Evolutionary conservation across 2,329 filamentous ascomycete genomes (phyloP).

Genomic region (Ophiostoma perfectum): DNA sequence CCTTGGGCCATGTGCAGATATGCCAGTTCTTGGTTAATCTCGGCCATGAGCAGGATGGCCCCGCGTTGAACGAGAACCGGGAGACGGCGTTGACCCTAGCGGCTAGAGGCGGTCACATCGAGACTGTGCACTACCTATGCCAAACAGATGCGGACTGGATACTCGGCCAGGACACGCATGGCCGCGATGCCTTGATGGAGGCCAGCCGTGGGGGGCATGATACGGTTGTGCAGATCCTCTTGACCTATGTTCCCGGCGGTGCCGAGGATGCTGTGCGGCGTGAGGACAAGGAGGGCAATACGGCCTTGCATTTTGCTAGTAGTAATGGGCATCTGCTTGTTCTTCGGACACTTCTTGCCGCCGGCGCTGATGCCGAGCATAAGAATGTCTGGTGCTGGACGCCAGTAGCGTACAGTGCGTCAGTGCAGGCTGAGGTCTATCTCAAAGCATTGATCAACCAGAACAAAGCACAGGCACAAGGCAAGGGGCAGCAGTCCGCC

Average conservation of each 20-base stretch:
- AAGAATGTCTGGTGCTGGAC: constrained; percentile 76
- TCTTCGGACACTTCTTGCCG: constrained; percentile 68
- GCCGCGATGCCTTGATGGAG: constrained; percentile 68
- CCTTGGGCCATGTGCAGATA: constrained; percentile 64
- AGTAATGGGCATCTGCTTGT: constrained; percentile 75
- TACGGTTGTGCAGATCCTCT: constrained; percentile 58
- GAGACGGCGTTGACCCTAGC: constrained; percentile 81
- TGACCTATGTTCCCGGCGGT: constrained; percentile 56
- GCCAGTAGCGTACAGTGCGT: constrained; percentile 75
- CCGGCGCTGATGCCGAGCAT: constrained; percentile 68
- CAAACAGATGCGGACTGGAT: constrained; percentile 59
- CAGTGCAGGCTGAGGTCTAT: constrained; percentile 78
- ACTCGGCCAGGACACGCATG: constrained; percentile 58
- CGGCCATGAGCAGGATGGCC: constrained; percentile 65
- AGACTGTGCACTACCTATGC: constrained; percentile 67
- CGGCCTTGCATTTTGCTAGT: constrained; percentile 78
- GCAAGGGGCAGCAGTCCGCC: constrained; percentile 25
- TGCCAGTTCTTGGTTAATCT: constrained; percentile 64
- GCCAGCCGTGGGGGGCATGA: constrained; percentile 57
- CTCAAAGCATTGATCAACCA: constrained; percentile 65
- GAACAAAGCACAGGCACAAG: constrained; percentile 19
- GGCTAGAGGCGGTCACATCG: constrained; percentile 61
- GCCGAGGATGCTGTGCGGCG: constrained; percentile 49
- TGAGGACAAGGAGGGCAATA: constrained; percentile 71
- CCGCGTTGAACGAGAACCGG: constrained; percentile 71